Evolutionary conservation across 2,329 filamentous ascomycete species (phyloP), one percentile per base, ranked within the genome.

Genomic region (Aspergillus ibericus): DNA sequence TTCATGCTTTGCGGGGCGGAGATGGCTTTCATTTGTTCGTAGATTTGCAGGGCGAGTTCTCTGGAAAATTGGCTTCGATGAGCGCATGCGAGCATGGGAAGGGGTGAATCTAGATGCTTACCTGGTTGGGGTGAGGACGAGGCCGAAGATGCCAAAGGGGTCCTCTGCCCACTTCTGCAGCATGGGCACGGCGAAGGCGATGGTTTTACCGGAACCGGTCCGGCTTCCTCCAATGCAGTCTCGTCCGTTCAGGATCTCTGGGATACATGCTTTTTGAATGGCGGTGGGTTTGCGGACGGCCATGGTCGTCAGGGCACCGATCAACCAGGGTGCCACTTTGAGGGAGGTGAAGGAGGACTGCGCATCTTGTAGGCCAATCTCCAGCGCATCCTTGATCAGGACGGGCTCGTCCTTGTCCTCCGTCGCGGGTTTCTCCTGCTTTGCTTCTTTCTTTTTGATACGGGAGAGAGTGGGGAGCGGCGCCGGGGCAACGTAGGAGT

Each of bases 151-250:
- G 44, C 92, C 95, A 59, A 89, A 88, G 0, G 95, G 95, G 78
- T 99, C 93, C 70, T 92, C 85, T 2, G 93, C 87, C 92, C 93
- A 98, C 75, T 89, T 89, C 73, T 98, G 93, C 63, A 99, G 80
- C 60, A 99, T 96, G 0, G 95, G 95, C 9, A 93, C 92, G 1
- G 93, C 91, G 75, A 99, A 99, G 1, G 95, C 93, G 44, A 98
- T 88, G 3, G 95, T 99, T 80, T 99, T 99, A 77, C 95, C 95
- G 12, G 93, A 97, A 81, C 95, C 95, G 0, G 95, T 99, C 62
- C 92, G 85, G 71, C 91, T 96, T 36, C 93, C 93, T 71, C 95
- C 95, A 67, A 99, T 97, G 72, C 92, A 97, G 77, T 99, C 93
- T 67, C 90, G 85, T 5, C 95, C 95, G 67, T 91, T 88, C 34